These are phyloP conservation scores for Brassica carinata DNA, from an alignment of 345 rosid species.

Conservation along the genomic window DNA sequence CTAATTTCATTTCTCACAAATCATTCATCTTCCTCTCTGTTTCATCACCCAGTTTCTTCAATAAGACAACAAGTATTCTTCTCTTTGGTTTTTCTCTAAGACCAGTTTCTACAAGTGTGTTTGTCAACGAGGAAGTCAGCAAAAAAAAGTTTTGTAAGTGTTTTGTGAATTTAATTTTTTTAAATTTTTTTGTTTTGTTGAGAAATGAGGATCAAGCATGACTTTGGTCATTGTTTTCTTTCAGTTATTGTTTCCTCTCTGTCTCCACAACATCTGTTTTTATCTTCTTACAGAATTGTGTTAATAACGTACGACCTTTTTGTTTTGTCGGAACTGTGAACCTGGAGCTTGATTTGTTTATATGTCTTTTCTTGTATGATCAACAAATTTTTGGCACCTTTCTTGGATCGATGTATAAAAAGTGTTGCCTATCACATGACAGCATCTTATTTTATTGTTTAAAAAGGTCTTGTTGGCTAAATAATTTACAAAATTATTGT, in stretches of 20 bases:
- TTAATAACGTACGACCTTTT: background rate
- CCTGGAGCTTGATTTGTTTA: background rate
- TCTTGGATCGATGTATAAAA: background rate
- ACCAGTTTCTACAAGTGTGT: background rate
- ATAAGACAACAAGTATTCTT: background rate
- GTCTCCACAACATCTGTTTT: background rate
- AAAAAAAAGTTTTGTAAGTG: slow-evolving; percentile 18
- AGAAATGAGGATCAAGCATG: background rate
- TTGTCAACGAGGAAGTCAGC: slow-evolving; percentile 6
- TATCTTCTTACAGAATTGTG: background rate
- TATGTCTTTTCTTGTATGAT: background rate
- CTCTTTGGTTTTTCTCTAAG: slow-evolving; percentile 8
- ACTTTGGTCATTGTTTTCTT: background rate
- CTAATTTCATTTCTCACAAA: slow-evolving; percentile 20
- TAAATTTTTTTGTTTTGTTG: background rate
- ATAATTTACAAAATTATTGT: background rate
- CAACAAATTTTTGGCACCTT: background rate
- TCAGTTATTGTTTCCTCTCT: background rate
- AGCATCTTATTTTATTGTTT: background rate
- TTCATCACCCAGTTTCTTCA: slow-evolving; percentile 7
- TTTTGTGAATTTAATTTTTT: slow-evolving; percentile 5
- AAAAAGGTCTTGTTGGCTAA: background rate
- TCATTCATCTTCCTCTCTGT: slow-evolving; percentile 1
- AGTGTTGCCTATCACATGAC: background rate
- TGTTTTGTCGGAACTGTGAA: background rate